Evolutionary conservation across 495 filamentous ascomycete species (phyloP).

Genomic region (Cercophora sp.): DNA sequence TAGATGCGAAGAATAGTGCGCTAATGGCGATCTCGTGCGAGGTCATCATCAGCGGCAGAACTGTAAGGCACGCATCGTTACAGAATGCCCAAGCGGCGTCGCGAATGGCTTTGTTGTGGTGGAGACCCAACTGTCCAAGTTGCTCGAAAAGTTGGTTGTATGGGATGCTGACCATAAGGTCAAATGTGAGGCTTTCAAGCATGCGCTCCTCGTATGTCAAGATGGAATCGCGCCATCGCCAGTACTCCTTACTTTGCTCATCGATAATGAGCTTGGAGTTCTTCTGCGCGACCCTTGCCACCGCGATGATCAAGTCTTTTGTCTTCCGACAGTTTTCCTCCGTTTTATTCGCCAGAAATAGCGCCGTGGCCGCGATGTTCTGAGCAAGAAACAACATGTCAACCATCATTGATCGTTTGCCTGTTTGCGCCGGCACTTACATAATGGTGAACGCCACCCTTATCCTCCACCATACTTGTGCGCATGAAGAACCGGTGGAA

Average conservation of each 20-base stretch:
- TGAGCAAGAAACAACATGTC: too few relatives aligned
- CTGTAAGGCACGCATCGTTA: constrained; percentile 80
- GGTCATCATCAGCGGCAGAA: constrained; percentile 76
- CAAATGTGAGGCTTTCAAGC: constrained; percentile 90
- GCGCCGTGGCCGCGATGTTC: constrained; percentile 78
- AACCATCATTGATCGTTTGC: too few relatives aligned
- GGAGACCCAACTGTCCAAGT: constrained; percentile 61
- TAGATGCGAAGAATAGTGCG: constrained; percentile 78
- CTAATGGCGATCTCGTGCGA: constrained; percentile 77
- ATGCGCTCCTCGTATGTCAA: constrained; percentile 85
- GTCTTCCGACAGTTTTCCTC: constrained; percentile 95
- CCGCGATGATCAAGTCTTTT: constrained; percentile 85
- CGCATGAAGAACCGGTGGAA: constrained; percentile 96
- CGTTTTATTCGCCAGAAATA: constrained; percentile 94
- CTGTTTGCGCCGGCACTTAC: too few relatives aligned
- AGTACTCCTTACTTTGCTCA: constrained; percentile 94
- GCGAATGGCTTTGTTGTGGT: constrained; percentile 70
- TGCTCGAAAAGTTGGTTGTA: constrained; percentile 77
- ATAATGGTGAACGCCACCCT: constrained; percentile 77
- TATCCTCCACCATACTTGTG: constrained; percentile 65
- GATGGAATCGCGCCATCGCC: constrained; percentile 93
- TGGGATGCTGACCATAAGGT: constrained; percentile 80
- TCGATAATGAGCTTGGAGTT: constrained; percentile 80
- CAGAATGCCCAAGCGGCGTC: constrained; percentile 88
- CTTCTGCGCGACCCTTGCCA: constrained; percentile 92